Evolutionary conservation across 139 green algal species (phyloP).

Genomic region (Gonium pectorale): DNA sequence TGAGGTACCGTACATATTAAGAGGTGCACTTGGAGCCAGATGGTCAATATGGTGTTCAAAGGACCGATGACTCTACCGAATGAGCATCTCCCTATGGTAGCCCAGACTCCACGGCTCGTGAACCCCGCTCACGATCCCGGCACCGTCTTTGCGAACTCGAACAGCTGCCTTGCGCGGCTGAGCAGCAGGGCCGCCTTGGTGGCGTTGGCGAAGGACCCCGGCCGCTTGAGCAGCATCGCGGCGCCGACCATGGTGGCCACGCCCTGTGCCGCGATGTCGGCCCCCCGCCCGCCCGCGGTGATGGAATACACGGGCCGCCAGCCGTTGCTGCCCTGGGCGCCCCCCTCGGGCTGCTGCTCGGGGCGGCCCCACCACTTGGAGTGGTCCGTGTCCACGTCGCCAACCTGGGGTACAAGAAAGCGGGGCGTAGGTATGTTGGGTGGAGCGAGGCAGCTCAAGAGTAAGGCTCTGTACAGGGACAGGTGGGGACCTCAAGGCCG

Average conservation of each 20-base stretch:
- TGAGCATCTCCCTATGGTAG: neutral
- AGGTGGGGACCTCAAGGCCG: no score
- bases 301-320: constrained; percentile 29
- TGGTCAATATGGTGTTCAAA: no score
- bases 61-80: neutral
- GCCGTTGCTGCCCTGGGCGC: neutral
- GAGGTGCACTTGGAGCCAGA: neutral
- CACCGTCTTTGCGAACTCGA: constrained; percentile 16
- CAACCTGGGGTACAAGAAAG: neutral
- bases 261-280: constrained; percentile 28
- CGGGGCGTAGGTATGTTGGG: neutral
- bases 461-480: no score
- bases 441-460: no score
- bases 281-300: neutral
- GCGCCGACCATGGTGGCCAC: neutral
- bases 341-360: constrained; percentile 28
- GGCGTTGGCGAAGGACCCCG: neutral
- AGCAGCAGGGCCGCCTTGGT: neutral
- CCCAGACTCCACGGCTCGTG: neutral
- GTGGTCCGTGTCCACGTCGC: constrained; percentile 31
- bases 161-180: neutral
- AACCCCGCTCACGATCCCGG: neutral
- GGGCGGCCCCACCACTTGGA: constrained; percentile 26
- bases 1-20: neutral
- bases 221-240: constrained; percentile 7